phyloP scores from a whole-genome alignment of 441 rosid genomes.

The Pelargonium myrrhifolium region DNA sequence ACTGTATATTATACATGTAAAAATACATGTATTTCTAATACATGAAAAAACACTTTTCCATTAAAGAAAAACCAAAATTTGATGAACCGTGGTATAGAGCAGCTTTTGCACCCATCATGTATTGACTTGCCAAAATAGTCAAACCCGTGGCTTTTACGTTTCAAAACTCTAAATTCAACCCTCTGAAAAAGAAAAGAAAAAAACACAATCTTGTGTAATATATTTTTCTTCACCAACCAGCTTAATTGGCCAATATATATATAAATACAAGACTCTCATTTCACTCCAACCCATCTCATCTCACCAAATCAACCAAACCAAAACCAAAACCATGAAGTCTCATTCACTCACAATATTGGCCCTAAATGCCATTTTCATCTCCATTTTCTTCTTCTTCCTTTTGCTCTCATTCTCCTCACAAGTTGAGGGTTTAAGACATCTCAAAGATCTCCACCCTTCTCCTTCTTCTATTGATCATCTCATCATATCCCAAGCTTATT shows the following conservation, averaged over 20 bases:
- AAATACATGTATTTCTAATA: too few relatives aligned
- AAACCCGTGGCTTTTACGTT: constrained; percentile 18
- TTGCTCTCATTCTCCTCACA: constrained; percentile 16
- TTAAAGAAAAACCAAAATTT: too few relatives aligned
- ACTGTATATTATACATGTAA: too few relatives aligned
- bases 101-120: too few relatives aligned
- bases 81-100: too few relatives aligned
- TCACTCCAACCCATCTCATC: too few relatives aligned
- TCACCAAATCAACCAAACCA: too few relatives aligned
- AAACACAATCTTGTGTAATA: too few relatives aligned
- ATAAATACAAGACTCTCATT: too few relatives aligned
- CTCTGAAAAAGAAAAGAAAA: neutral
- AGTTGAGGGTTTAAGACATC: constrained; percentile 25
- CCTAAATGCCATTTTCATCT: constrained; percentile 21
- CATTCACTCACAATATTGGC: constrained; percentile 14
- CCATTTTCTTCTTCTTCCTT: constrained; percentile 23
- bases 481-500: constrained; percentile 22
- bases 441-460: constrained; percentile 16
- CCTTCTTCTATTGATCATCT: constrained; percentile 5
- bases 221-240: neutral
- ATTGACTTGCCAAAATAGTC: constrained; percentile 11
- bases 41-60: too few relatives aligned
- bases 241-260: neutral
- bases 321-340: too few relatives aligned
- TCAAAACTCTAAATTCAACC: constrained; percentile 9